Base-by-base conservation (phyloP, 257 asterid species). In the Mentha longifolia region DNA sequence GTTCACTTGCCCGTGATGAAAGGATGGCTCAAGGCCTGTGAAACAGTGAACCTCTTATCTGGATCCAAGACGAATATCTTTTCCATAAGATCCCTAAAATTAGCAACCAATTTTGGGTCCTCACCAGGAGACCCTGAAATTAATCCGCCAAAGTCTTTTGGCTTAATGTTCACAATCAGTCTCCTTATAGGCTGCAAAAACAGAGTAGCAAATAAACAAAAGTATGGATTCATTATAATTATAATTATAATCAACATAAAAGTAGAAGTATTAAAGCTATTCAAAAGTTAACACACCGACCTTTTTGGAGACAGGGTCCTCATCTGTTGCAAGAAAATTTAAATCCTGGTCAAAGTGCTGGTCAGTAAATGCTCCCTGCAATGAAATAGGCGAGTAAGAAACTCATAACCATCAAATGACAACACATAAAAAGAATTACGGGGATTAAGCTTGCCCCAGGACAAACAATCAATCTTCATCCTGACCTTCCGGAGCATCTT, bases 1-100 rank as follows among this genome's bases (percentile, higher is more conserved):
- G 80, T 81, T 93, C 99, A 92, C 98, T 95, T 92, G 97, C 98
- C 99, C 83, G 98, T 95, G 95, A 92, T 90, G 96, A 92, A 95
- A 75, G 99, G 97, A 76, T 95, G 99, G 88, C 91, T 81, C 87
- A 95, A 80, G 56, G 99, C 98, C 87, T 92, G 99, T 73, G 98
- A 87, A 16, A 92, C 98, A 30, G 81, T 92, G 54, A 95, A 67
- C 78, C 99, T 89, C 89, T 92, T 95, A 75, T 95, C 99, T 65
- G 97, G 99, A 81, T 95, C 99, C 86, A 95, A 79, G 77, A 90
- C 83, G 71, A 95, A 95, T 28, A 88, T 82, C 79, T 85, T 95
- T 73, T 95, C 99, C 82, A 95, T 81, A 47, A 95, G 94, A 84
- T 95, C 99, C 77, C 91, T 95, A 65, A 95, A 92, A 69, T 90